phyloP scores from a whole-genome alignment of 176 grass and related monocot genomes.

The Cenchrus fungigraminus region DNA sequence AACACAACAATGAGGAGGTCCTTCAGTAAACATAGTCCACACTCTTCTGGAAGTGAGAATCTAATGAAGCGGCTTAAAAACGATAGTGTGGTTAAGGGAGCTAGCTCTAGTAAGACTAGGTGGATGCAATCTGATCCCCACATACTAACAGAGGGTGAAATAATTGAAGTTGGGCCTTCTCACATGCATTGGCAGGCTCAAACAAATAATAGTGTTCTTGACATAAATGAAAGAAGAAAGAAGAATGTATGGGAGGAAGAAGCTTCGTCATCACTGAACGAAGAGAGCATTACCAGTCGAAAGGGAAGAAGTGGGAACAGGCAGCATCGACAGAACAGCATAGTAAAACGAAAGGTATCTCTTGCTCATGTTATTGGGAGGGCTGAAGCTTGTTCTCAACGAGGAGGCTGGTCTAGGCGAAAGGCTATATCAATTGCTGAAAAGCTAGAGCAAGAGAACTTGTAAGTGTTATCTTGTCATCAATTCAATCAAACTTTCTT shows the following conservation, averaged over 20 bases:
- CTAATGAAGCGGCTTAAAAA: slow-evolving; percentile 52
- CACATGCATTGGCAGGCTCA: slow-evolving; percentile 47
- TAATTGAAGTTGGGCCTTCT: slow-evolving; percentile 73
- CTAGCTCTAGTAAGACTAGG: slow-evolving; percentile 56
- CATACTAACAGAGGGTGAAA: slow-evolving; percentile 93
- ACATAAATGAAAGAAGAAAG: slow-evolving; percentile 48
- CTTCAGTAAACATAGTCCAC: slow-evolving; percentile 62
- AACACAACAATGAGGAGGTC: slow-evolving; percentile 52
- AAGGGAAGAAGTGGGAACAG: slow-evolving; percentile 54
- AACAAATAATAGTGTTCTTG: slow-evolving; percentile 39
- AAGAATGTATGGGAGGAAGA: slow-evolving; percentile 47
- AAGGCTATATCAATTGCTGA: slow-evolving; percentile 90
- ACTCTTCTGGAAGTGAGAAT: slow-evolving; percentile 66
- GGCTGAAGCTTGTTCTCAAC: slow-evolving; percentile 71
- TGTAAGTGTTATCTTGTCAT: slow-evolving; percentile 73
- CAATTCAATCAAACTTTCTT: slow-evolving; percentile 25
- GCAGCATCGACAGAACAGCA: slow-evolving; percentile 59
- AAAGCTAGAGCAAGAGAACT: slow-evolving; percentile 93
- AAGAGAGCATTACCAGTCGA: slow-evolving; percentile 38
- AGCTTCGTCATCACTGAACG: slow-evolving; percentile 55
- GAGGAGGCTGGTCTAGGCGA: slow-evolving; percentile 70
- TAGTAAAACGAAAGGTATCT: slow-evolving; percentile 74
- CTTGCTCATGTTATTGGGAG: slow-evolving; percentile 88
- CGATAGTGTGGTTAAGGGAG: slow-evolving; percentile 51
- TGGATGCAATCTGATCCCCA: slow-evolving; percentile 79